Conservation (phyloP, 495 filamentous ascomycete species). For the Penicillium diatomitis region DNA sequence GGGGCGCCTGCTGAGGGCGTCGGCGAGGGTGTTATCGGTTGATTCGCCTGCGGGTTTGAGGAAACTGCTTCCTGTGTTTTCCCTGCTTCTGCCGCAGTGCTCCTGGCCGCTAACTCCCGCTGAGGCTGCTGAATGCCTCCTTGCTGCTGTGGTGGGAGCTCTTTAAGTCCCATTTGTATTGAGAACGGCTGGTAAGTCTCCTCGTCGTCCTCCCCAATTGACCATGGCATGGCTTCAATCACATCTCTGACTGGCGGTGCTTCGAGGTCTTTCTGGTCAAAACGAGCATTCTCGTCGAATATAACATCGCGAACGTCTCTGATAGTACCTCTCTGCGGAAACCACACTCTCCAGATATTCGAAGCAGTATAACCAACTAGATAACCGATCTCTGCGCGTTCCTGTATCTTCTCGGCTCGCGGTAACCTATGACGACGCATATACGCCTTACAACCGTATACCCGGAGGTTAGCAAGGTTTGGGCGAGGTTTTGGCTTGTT, state of each 20-base stretch:
- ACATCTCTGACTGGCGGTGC: not conserved
- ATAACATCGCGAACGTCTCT: not conserved
- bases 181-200: not conserved
- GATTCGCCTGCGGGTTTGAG: too few species aligned
- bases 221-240: not conserved
- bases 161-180: not conserved
- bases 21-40: not conserved
- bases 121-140: too few species aligned
- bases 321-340: not conserved
- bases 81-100: too few species aligned
- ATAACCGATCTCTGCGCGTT: not conserved
- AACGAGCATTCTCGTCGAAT: not conserved
- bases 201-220: not conserved
- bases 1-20: not conserved
- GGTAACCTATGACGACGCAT: too few species aligned
- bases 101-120: not conserved
- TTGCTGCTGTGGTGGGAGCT: not conserved
- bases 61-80: too few species aligned
- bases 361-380: not conserved
- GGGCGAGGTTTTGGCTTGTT: not conserved
- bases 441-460: slow-evolving; percentile 2
- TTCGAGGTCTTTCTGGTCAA: not conserved
- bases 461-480: slow-evolving; percentile 3
- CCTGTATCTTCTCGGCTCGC: too few species aligned
- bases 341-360: not conserved